phyloP scores from a whole-genome alignment of 2,329 filamentous ascomycete species.

The Macrophomina pseudophaseolina region DNA sequence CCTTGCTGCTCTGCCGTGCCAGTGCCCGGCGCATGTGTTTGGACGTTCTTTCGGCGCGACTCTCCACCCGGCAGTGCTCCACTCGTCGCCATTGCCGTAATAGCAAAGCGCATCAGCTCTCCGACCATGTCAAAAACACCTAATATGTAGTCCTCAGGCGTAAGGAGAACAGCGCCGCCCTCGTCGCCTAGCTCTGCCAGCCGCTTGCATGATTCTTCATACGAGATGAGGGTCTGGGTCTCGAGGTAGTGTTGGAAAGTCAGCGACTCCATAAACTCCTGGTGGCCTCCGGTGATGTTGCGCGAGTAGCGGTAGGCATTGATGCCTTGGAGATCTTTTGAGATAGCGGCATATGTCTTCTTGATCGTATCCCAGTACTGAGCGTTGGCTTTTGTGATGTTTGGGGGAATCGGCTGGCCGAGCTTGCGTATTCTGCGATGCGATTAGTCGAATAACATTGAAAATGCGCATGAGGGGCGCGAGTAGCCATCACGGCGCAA shows the following conservation, averaged over 20 bases:
- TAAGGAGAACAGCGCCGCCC: conserved; percentile 64
- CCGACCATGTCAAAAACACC: conserved; percentile 93
- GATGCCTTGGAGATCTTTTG: conserved; percentile 74
- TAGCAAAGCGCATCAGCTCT: conserved; percentile 96
- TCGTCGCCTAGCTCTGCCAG: conserved; percentile 45
- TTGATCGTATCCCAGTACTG: conserved; percentile 73
- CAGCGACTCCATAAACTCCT: conserved; percentile 92
- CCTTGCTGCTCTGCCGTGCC: conserved; percentile 27
- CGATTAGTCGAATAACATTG: conserved; percentile 12
- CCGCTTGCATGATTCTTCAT: conserved; percentile 59
- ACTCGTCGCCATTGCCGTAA: conserved; percentile 80
- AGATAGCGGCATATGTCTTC: conserved; percentile 69
- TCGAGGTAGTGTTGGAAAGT: conserved; percentile 88
- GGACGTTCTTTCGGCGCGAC: conserved; percentile 46
- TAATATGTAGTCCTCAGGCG: conserved; percentile 83
- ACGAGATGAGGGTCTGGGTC: conserved; percentile 74
- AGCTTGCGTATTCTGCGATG: conserved; percentile 63
- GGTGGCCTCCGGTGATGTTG: conserved; percentile 78
- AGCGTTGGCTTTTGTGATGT: conserved; percentile 72
- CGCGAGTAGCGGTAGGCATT: conserved; percentile 83
- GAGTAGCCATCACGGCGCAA: too few species aligned
- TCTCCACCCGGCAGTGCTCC: conserved; percentile 56
- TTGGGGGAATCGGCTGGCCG: conserved; percentile 66
- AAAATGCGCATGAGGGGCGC: too few species aligned
- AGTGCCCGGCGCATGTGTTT: conserved; percentile 5